Percentiles rank a stretch among this genome's conserved stretches.
Conservation (phyloP, 2,329 filamentous ascomycete species). For the Fusarium subtropicale region DNA sequence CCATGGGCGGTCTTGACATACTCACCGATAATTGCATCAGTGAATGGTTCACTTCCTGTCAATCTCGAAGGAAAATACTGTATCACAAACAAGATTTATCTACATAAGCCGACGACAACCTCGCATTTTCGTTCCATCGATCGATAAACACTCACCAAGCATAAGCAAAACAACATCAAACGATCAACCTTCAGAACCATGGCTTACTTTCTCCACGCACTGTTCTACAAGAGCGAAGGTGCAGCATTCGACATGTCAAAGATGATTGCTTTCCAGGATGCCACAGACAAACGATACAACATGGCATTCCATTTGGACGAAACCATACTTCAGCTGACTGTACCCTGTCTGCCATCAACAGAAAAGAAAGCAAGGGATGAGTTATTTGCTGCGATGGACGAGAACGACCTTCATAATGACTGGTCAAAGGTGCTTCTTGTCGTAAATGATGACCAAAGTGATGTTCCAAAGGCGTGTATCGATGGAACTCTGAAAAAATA, state of each 20-base stretch:
- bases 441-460: not conserved
- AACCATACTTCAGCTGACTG: not conserved
- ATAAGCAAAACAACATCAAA: not conserved
- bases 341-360: not conserved
- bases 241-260: not conserved
- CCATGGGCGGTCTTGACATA: fast-evolving
- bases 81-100: not conserved
- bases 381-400: not conserved
- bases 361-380: not conserved
- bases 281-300: not conserved
- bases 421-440: not conserved
- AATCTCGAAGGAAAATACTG: not conserved
- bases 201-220: not conserved
- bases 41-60: not conserved
- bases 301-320: not conserved
- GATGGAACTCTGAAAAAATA: not conserved
- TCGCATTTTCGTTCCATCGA: not conserved
- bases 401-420: not conserved
- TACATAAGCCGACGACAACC: not conserved
- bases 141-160: not conserved
- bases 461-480: not conserved
- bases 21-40: not conserved
- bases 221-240: not conserved
- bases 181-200: not conserved
- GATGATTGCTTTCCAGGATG: not conserved